These are phyloP conservation scores for Metschnikowia cubensis DNA, from an alignment of 805 yeast genomes.

Conservation along the genomic window DNA sequence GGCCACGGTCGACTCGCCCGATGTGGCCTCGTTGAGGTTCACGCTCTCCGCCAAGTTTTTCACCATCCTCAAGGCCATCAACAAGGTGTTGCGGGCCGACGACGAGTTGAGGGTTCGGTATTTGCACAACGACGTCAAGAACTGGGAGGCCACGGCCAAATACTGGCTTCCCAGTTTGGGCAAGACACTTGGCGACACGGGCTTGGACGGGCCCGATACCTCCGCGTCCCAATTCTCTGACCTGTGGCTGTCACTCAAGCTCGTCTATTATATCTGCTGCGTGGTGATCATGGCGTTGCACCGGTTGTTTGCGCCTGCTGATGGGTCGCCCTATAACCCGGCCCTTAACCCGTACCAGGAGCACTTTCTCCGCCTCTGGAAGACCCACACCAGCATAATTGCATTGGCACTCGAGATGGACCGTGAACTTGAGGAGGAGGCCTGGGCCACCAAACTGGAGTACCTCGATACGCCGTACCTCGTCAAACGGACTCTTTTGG, in stretches of 20 bases:
- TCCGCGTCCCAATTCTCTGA: constrained; percentile 16
- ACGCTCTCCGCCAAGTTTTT: constrained; percentile 34
- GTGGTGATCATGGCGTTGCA: constrained; percentile 30
- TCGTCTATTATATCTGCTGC: constrained; percentile 30
- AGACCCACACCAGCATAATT: constrained; percentile 56
- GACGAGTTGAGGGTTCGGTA: constrained; percentile 41
- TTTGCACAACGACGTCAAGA: constrained; percentile 36
- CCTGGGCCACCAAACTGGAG: constrained; percentile 22
- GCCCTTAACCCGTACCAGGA: constrained; percentile 61
- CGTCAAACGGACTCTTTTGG: constrained; percentile 43
- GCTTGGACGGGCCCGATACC: constrained; percentile 7
- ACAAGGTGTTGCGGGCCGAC: constrained; percentile 34
- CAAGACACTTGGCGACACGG: neutral
- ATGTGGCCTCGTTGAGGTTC: constrained; percentile 31
- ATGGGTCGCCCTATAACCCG: constrained; percentile 31
- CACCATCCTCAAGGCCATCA: constrained; percentile 34
- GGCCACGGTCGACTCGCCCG: constrained; percentile 11
- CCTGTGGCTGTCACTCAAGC: constrained; percentile 16
- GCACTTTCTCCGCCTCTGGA: constrained; percentile 60
- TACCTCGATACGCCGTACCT: constrained; percentile 30
- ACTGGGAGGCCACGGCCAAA: constrained; percentile 22
- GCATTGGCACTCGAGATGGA: constrained; percentile 55
- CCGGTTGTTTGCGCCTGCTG: constrained; percentile 27
- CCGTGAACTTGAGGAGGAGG: constrained; percentile 31
- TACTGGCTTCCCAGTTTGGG: constrained; percentile 26